Conservation (phyloP, 2,329 filamentous ascomycete genomes). For the Ophiostoma tasmaniense region DNA sequence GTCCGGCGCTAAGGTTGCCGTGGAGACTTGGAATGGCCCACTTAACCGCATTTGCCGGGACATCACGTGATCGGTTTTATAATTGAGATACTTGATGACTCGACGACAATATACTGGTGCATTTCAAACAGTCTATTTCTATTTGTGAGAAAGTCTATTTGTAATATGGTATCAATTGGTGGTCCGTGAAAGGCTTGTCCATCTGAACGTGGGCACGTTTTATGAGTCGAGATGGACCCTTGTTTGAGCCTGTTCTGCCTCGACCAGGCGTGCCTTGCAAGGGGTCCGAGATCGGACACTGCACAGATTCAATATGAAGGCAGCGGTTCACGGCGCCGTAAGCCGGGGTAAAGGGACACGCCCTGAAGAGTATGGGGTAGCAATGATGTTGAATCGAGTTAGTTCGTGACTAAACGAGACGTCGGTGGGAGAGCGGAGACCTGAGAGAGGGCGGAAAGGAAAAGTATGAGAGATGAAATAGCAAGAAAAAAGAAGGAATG, state of each 20-base stretch:
- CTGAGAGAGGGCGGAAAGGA: neutral
- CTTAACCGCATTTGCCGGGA: neutral
- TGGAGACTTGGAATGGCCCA: slow-evolving; percentile 9
- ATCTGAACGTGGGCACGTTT: neutral
- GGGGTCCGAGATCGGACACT: neutral
- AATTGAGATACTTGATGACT: neutral
- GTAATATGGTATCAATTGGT: neutral
- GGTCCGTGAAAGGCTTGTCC: neutral
- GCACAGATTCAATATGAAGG: neutral
- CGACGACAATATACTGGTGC: neutral
- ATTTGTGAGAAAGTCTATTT: neutral
- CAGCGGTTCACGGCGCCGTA: neutral
- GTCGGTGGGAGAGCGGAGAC: neutral
- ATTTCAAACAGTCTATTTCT: neutral
- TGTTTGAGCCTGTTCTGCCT: neutral
- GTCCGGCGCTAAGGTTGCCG: slow-evolving; percentile 15
- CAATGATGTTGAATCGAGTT: neutral
- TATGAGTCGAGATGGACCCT: neutral
- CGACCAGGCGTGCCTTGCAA: neutral
- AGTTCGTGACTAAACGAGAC: neutral
- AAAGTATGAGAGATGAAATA: too few relatives aligned
- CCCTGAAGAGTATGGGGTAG: neutral
- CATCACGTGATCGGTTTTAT: slow-evolving; percentile 11
- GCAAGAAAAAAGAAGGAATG: neutral
- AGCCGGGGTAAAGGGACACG: neutral